Base-by-base conservation (phyloP, 345 rosid species). In the Mercurialis annua region DNA sequence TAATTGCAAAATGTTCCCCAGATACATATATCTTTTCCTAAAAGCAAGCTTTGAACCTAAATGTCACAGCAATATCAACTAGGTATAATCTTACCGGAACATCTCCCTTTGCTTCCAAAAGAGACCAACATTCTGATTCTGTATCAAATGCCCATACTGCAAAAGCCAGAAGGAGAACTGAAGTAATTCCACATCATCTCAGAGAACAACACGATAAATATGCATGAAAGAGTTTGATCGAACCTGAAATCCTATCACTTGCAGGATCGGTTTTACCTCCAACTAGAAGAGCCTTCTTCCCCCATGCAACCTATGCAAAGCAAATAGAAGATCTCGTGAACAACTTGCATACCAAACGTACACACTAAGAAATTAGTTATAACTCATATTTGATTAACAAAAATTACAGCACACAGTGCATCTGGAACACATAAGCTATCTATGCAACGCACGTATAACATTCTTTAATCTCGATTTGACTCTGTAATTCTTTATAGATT, bases 31-130 rank as follows among this genome's bases (percentile, higher is more conserved):
- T 47, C 7, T 34, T 50, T 47, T 55, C 40, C 0, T 5, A 26
- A 18, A 68, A 26, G 6, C n/a, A 40, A 40, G 30, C 27, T 59
- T 23, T 16, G 40, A 24, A 60, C 29, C 24, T 4, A 34, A 58
- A 63, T 43, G 48, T 52, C 57, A 50, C 1, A 21, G 34, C 47
- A 51, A 20, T 20, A 52, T 27, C 17, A 43, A 67, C 40, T 42
- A 30, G 47, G 48, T 6, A 26, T 68, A 62, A 70, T 23, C 20
- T 6, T 83, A 94, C 99, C 59, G 99, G 99, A 65, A 88, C 64
- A 74, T 91, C 98, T 77, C 99, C 99, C 75, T 94, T 91, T 59
- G 93, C 93, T 73, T 94, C 99, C 87, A 94, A 70, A 52, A 87
- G 73, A 1, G 99, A 89, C 98, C 99, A 94, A 65, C 97, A 89